Evolutionary conservation across 768 basidiomycete genomes (phyloP).

Genomic region (Asterophora parasitica): DNA sequence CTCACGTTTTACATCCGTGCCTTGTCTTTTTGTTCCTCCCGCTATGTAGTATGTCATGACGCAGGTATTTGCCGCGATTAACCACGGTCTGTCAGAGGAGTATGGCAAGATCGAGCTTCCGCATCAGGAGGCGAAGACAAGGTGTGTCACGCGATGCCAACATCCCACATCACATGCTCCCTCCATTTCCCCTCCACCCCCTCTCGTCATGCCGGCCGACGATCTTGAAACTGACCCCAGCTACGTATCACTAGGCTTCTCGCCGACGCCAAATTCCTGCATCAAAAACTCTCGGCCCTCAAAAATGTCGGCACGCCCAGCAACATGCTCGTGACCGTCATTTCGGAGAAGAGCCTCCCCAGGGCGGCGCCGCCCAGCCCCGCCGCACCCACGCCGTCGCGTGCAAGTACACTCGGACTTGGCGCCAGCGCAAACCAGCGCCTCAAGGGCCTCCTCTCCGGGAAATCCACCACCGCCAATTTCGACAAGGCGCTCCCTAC

Average conservation of each 20-base stretch:
- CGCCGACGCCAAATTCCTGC: constrained; percentile 72
- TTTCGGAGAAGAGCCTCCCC: constrained; percentile 69
- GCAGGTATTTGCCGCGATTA: constrained; percentile 91
- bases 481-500: constrained; percentile 34
- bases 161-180: constrained; percentile 1
- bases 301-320: constrained; percentile 70
- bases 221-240: background rate
- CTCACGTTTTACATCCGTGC: background rate
- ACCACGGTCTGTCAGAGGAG: constrained; percentile 85
- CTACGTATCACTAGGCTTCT: constrained; percentile 50
- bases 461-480: constrained; percentile 27
- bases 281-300: constrained; percentile 68
- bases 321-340: constrained; percentile 79
- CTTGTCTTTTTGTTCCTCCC: background rate
- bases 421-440: constrained; percentile 41
- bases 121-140: constrained; percentile 77
- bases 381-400: constrained; percentile 29
- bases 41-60: constrained; percentile 78
- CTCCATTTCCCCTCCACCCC: background rate
- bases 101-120: constrained; percentile 80
- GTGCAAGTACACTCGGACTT: constrained; percentile 23
- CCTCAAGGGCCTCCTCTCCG: constrained; percentile 40
- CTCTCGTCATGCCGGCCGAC: background rate
- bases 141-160: constrained; percentile 43
- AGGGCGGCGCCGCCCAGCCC: constrained; percentile 23